These are phyloP conservation scores for Fusarium ambrosium DNA, from an alignment of 2,329 filamentous ascomycete genomes.

Conservation along the genomic window DNA sequence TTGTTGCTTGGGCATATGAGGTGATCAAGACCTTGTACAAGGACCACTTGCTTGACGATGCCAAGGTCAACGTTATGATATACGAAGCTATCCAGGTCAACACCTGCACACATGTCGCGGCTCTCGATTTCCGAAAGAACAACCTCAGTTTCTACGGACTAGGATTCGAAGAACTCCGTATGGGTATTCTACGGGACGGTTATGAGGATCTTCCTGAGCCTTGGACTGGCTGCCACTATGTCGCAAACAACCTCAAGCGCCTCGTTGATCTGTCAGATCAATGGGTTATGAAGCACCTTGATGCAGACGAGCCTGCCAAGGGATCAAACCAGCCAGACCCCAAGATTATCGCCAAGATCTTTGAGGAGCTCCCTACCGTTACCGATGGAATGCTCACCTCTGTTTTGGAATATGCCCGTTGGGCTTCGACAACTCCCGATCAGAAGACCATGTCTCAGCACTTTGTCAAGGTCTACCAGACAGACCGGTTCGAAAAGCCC, in stretches of 20 bases:
- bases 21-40: conserved; percentile 80
- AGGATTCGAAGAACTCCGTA: conserved; percentile 72
- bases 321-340: conserved; percentile 53
- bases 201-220: conserved; percentile 81
- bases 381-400: conserved; percentile 69
- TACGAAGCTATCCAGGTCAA: conserved; percentile 77
- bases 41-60: conserved; percentile 69
- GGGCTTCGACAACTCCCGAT: conserved; percentile 61
- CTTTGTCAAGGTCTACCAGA: conserved; percentile 63
- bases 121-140: conserved; percentile 80
- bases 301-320: conserved; percentile 50
- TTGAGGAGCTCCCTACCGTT: conserved; percentile 62
- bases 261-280: conserved; percentile 70
- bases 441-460: conserved; percentile 59
- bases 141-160: conserved; percentile 82
- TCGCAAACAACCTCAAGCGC: conserved; percentile 73
- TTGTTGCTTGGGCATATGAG: conserved; percentile 84
- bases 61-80: conserved; percentile 67
- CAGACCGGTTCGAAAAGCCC: conserved; percentile 66
- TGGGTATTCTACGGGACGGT: conserved; percentile 72
- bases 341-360: conserved; percentile 60
- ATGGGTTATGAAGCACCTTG: conserved; percentile 65
- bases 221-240: conserved; percentile 82
- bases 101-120: conserved; percentile 67
- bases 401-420: conserved; percentile 66